Evolutionary conservation across 305 asterid genomes (phyloP).

Genomic region (Fraxinus xanthoxyloides): DNA sequence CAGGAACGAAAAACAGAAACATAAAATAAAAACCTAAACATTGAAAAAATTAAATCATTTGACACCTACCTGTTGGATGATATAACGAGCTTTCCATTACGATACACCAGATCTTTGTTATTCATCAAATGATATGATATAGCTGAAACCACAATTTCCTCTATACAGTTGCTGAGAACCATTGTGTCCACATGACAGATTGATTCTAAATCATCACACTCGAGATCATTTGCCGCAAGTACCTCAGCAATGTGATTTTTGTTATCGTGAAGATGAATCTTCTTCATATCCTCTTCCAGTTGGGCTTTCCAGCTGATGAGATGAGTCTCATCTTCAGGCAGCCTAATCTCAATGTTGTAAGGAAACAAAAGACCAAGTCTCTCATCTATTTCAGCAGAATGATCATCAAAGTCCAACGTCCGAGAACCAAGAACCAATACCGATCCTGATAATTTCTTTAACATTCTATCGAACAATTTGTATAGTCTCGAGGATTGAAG

Average conservation of each 20-base stretch:
- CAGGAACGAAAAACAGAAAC: background rate
- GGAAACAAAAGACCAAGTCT: conserved; percentile 62
- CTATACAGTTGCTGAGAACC: conserved; percentile 64
- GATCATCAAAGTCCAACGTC: conserved; percentile 55
- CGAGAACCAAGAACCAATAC: conserved; percentile 86
- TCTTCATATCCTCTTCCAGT: conserved; percentile 79
- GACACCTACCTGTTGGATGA: conserved; percentile 70
- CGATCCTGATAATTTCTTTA: conserved; percentile 78
- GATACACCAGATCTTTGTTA: conserved; percentile 74
- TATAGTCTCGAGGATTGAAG: conserved; percentile 56
- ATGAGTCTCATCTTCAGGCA: conserved; percentile 81
- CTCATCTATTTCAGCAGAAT: conserved; percentile 55
- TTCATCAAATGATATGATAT: conserved; percentile 75
- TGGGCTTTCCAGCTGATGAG: conserved; percentile 84
- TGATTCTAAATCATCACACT: conserved; percentile 82
- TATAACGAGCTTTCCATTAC: conserved; percentile 87
- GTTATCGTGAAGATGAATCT: conserved; percentile 75
- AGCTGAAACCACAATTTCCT: conserved; percentile 89
- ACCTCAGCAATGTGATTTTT: conserved; percentile 89
- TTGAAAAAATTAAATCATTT: conserved; percentile 7
- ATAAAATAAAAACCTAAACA: background rate
- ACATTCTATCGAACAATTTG: conserved; percentile 65
- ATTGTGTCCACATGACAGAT: conserved; percentile 72
- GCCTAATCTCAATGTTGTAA: conserved; percentile 74
- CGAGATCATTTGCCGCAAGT: conserved; percentile 88